Percentiles rank a stretch among this genome's conserved stretches.
These are phyloP conservation scores for Fusarium sp. DNA, from an alignment of 2,329 filamentous ascomycete species.

Conservation along the genomic window DNA sequence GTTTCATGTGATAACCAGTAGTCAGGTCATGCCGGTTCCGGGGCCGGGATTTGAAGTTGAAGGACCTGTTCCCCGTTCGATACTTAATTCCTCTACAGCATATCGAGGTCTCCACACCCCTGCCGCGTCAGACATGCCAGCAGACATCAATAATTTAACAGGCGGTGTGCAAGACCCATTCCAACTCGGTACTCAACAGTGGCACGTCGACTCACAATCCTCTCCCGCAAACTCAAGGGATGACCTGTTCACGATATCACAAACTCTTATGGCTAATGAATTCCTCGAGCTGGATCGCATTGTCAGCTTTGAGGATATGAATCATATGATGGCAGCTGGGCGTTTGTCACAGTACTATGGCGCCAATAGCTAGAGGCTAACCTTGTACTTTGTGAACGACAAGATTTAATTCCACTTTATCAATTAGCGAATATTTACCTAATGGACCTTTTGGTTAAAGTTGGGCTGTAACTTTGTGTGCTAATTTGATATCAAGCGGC, in stretches of 20 bases:
- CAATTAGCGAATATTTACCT: no score
- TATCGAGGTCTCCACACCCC: not conserved
- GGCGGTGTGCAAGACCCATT: not conserved
- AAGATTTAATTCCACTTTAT: no score
- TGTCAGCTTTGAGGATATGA: not conserved
- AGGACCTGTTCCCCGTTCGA: not conserved
- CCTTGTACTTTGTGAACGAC: no score
- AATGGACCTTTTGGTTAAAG: no score
- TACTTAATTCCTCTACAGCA: not conserved
- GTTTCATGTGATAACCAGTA: fast-evolving
- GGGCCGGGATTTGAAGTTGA: not conserved
- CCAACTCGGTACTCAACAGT: not conserved
- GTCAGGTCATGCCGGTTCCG: not conserved
- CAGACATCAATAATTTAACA: not conserved
- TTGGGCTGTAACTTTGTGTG: no score
- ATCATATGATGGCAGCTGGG: not conserved
- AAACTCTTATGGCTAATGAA: not conserved
- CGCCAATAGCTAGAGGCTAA: not conserved
- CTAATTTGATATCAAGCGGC: no score
- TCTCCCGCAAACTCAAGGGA: not conserved
- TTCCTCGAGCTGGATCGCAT: not conserved
- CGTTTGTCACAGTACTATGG: not conserved
- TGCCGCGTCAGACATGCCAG: fast-evolving
- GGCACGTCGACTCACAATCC: not conserved
- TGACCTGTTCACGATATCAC: not conserved